Base-by-base conservation (phyloP, 176 grass and related monocot genomes). In the Avena insularis region DNA sequence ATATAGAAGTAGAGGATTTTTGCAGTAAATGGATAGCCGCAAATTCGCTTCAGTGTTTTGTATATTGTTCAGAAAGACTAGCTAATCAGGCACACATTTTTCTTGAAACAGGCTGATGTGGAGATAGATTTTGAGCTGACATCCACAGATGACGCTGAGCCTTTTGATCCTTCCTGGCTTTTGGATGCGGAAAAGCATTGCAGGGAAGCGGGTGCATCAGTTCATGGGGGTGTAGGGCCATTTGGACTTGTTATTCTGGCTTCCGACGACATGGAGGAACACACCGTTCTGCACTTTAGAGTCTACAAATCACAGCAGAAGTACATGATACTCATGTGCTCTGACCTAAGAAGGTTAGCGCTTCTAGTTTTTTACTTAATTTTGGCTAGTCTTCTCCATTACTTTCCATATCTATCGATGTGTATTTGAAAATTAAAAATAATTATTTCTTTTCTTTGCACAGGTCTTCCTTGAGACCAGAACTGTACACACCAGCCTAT, bases 101-200 rank as follows among this genome's bases (percentile, higher is more conserved):
- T 43, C 16, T 70, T 43, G 16, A 70, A 46, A 71, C 38, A 71
- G 69, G 69, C 38, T 46, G 69, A 71, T n/a, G 69, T 45, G 9
- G 69, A 71, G 67, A 71, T 71, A 71, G 67, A 71, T 20, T 71
- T 71, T 71, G 69, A 71, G 69, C 38, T 12, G 19, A 46, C 69
- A 3, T 71, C 69, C 17, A 71, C n/a, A 8, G 38, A 46, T 12
- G 25, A 65, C 4, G 62, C 62, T 12, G 62, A 65, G 3, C 27
- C 25, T 33, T 65, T 65, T 33, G 62, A 65, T 33, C 62, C 62
- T 65, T 65, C 62, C 27, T 65, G 62, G 62, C 62, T 65, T 65
- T 33, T 65, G 62, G 62, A 65, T 12, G 9, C 62, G 1, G 12
- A 65, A 14, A 65, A 65, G 62, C 62, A 65, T 6, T 65, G 62